These are phyloP conservation scores for Stephanodiscus triporus DNA, from an alignment of 108 stramenopile species.

Conservation along the genomic window DNA sequence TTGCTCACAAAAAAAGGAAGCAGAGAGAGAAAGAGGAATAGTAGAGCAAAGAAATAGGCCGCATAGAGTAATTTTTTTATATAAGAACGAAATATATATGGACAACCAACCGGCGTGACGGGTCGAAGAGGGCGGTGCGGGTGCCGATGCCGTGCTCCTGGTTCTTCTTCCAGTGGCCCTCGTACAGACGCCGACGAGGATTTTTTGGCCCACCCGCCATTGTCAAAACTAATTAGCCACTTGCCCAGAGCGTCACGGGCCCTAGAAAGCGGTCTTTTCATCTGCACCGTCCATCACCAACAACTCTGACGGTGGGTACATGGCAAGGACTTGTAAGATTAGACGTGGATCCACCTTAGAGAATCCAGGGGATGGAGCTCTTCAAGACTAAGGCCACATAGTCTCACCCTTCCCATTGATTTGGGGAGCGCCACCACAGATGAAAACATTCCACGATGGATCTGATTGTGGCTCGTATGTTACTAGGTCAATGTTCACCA, in stretches of 20 bases:
- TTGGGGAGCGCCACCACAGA: constrained; percentile 54
- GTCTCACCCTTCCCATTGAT: constrained; percentile 32
- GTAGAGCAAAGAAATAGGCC: too few species aligned
- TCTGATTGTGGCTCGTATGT: constrained; percentile 23
- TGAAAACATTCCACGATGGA: constrained; percentile 37
- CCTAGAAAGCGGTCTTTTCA: constrained; percentile 13
- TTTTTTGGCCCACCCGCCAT: constrained; percentile 41
- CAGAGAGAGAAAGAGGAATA: too few species aligned
- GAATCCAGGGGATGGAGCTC: constrained; percentile 38
- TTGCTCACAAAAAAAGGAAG: too few species aligned
- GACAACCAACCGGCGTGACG: too few species aligned
- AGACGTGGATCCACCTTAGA: constrained; percentile 39
- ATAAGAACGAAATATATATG: too few species aligned
- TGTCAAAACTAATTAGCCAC: constrained; percentile 46
- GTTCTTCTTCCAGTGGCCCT: too few species aligned
- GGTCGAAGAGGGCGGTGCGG: too few species aligned
- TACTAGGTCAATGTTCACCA: constrained; percentile 16
- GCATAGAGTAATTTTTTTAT: too few species aligned
- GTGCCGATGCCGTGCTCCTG: too few species aligned
- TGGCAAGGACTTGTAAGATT: constrained; percentile 46
- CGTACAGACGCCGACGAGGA: constrained; percentile 49
- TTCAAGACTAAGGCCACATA: constrained; percentile 34
- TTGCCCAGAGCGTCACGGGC: constrained; percentile 29
- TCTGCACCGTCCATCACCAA: constrained; percentile 2
- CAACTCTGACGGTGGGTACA: constrained; percentile 52